Conservation (phyloP, 176 grass and related monocot genomes). For the Oryza longistaminata region DNA sequence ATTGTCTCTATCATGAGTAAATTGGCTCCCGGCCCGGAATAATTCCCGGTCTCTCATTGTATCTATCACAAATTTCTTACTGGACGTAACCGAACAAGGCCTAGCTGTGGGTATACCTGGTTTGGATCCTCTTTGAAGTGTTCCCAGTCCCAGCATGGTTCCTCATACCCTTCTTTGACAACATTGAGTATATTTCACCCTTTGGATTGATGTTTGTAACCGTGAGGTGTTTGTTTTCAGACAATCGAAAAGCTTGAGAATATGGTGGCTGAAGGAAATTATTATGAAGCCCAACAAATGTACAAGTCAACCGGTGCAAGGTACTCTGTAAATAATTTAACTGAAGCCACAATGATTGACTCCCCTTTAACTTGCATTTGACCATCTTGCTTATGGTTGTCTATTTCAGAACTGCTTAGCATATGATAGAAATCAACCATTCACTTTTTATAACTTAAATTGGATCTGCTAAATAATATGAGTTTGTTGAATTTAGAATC, state of each 20-base stretch:
- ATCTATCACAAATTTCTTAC: too few species aligned
- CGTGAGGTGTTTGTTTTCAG: conserved; percentile 27
- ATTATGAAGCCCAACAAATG: conserved; percentile 93
- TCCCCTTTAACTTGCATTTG: conserved; percentile 17
- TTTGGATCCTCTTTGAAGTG: not conserved
- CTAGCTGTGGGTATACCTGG: not conserved
- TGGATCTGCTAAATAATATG: not conserved
- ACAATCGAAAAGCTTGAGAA: conserved; percentile 69
- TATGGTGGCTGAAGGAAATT: conserved; percentile 76
- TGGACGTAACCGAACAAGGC: too few species aligned
- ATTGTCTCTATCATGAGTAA: too few species aligned
- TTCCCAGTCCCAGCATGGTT: not conserved
- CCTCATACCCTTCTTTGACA: not conserved
- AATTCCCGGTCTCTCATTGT: too few species aligned
- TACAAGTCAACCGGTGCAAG: conserved; percentile 91
- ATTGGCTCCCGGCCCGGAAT: too few species aligned
- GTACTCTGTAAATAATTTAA: conserved; percentile 29
- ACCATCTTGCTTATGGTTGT: not conserved
- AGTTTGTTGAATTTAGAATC: not conserved
- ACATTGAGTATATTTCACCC: conserved; percentile 1
- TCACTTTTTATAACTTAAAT: conserved; percentile 19
- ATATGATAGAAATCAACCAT: not conserved
- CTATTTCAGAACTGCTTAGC: not conserved
- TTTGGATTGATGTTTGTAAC: conserved; percentile 21
- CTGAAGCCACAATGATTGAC: not conserved